These are phyloP conservation scores for Yamadazyma sp. DNA, from an alignment of 805 yeast species.

Conservation along the genomic window DNA sequence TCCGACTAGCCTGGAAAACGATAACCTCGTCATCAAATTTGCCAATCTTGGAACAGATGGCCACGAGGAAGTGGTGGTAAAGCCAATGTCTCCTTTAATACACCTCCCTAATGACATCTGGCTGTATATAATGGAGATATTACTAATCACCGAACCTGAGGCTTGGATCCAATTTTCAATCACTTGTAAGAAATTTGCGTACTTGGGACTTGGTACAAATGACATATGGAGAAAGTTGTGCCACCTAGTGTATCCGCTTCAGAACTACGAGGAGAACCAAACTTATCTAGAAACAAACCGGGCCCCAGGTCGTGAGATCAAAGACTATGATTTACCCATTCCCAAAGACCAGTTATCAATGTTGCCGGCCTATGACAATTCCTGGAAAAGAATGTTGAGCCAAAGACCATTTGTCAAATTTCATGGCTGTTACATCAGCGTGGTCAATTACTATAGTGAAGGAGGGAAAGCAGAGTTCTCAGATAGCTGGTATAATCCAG, in stretches of 20 bases:
- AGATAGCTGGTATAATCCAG: constrained; percentile 68
- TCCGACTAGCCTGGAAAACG: constrained; percentile 19
- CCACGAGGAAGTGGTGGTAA: constrained; percentile 17
- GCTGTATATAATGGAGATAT: constrained; percentile 46
- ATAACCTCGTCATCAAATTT: constrained; percentile 24
- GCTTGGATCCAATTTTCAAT: constrained; percentile 64
- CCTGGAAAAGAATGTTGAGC: constrained; percentile 52
- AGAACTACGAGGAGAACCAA: constrained; percentile 49
- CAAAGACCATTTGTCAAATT: constrained; percentile 77
- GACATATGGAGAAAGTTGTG: constrained; percentile 53
- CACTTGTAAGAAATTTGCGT: constrained; percentile 57
- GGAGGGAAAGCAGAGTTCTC: constrained; percentile 73
- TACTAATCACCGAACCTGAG: constrained; percentile 52
- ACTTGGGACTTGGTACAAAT: constrained; percentile 53
- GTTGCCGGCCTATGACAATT: constrained; percentile 29
- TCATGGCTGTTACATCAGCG: constrained; percentile 82
- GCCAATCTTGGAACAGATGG: constrained; percentile 24
- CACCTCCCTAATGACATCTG: constrained; percentile 58
- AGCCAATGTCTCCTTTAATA: constrained; percentile 38
- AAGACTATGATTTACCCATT: constrained; percentile 26
- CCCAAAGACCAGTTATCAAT: constrained; percentile 32
- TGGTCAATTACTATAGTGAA: constrained; percentile 78
- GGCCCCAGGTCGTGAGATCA: neutral
- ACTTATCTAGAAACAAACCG: constrained; percentile 28
- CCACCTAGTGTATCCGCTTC: constrained; percentile 51